Conservation (phyloP, 2,329 filamentous ascomycete genomes). For the Eutypella sp. region DNA sequence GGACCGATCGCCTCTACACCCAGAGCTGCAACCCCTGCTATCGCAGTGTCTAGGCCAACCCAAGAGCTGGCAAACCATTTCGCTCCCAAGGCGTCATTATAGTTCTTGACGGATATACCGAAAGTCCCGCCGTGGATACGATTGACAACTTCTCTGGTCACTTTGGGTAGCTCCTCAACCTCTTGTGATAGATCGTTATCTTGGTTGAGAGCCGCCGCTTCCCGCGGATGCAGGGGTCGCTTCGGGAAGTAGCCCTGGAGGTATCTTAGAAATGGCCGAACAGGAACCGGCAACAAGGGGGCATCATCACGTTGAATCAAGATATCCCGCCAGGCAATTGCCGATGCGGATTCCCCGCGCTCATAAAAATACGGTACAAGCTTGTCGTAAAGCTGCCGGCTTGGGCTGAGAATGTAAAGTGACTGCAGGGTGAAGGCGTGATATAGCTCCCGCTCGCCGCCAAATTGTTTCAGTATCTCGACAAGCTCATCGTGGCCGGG, state of each 20-base stretch:
- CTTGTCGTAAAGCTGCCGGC: conserved; percentile 44
- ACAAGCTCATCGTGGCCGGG: conserved; percentile 37
- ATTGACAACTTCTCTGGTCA: conserved; percentile 31
- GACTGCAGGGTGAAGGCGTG: conserved; percentile 36
- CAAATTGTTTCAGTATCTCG: conserved; percentile 35
- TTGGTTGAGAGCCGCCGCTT: conserved; percentile 22
- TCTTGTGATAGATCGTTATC: conserved; percentile 7
- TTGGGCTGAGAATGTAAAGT: conserved; percentile 40
- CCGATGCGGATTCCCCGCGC: conserved; percentile 38
- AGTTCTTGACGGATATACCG: conserved; percentile 39
- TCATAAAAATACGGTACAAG: conserved; percentile 47
- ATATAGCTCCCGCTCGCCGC: conserved; percentile 29
- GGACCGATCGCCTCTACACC: conserved; percentile 70
- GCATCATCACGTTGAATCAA: conserved; percentile 37
- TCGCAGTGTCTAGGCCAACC: conserved; percentile 66
- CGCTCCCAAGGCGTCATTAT: conserved; percentile 69
- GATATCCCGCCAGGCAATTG: conserved; percentile 42
- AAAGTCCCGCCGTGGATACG: conserved; percentile 34
- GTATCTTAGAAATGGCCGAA: conserved; percentile 44
- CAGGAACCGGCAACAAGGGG: conserved; percentile 33
- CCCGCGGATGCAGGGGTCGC: conserved; percentile 31
- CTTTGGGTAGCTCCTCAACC: conserved; percentile 10
- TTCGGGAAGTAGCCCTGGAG: conserved; percentile 40
- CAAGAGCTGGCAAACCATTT: conserved; percentile 71
- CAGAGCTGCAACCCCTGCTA: conserved; percentile 62